Base-by-base conservation (phyloP, 83 land plant species). In the Picea engelmannii region DNA sequence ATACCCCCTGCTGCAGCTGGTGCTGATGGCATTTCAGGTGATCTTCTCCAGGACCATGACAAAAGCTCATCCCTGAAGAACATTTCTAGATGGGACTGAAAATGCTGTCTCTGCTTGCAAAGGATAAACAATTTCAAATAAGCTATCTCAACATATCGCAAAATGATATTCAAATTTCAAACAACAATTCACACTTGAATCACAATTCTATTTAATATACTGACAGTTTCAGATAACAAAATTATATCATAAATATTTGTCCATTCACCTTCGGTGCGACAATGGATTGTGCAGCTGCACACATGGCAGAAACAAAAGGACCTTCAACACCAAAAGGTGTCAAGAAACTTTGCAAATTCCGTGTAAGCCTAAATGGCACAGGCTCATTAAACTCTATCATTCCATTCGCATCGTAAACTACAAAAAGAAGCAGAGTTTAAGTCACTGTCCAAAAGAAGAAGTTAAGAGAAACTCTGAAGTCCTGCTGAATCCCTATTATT, bases 311-410 rank as follows among this genome's bases (percentile, higher is more conserved):
- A 2, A 96, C 99, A 78, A 98, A 91, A 23, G 96, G 93, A 25
- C 99, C 99, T 86, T 98, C 99, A 60, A 98, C 99, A 66, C 96
- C 97, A 85, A 98, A 98, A 79, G 93, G 91, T 31, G 98, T 94
- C 75, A 98, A 98, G 86, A 98, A 98, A 6, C 93, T 86, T 73
- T 96, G 99, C 86, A 98, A 86, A 76, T 98, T 98, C 31, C 99
- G 89, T 7, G 99, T 98, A 69, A 98, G 90, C 60, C 99, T 86
- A 81, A 98, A 98, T 65, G 99, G 99, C 55, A 98, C 99, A 40
- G 99, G 97, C 83, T 98, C 99, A 71, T 88, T 86, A 65, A 96
- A 96, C 84, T 98, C 99, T 77, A 98, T 94, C 91, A 96, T 92
- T 44, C 99, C 99, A 93, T 94, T 95, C 65, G 87, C 85, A 88